Base-by-base conservation (phyloP, 495 filamentous ascomycete genomes). In the Cryomyces antarcticus region DNA sequence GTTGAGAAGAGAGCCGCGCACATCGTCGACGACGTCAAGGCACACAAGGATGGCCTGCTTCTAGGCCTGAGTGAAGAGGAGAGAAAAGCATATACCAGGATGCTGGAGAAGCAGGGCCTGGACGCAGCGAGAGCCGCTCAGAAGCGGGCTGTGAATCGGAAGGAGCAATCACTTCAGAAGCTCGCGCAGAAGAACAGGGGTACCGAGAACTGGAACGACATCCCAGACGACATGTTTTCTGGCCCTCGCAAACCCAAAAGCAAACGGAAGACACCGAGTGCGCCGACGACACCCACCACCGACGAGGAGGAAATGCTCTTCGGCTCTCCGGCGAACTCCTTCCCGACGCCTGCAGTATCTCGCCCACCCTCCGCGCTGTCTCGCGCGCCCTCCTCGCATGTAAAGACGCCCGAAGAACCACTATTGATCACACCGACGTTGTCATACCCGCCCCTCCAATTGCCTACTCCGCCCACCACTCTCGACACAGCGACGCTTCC, bases 1-100 rank as follows among this genome's bases (percentile, higher is more conserved):
- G 76, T 93, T 46, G 82, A 93, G 50, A 79, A 77, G 51, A 75
- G 71, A 51, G 70, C 75, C 51, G 86, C 71, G 44, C 85, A 79
- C 60, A 70, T 93, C 46, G 77, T 80, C 52, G 78, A 93, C 56
- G 85, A 92, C 58, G 62, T 65, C 27, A 60, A 65, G 28, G 73
- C 68, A 45, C 86, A 95, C 55, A 63, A 67, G 6, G 48, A 64
- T 12, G 70, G 65, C 38, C 69, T 89, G 49, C 17, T 24, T 24
- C 57, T 52, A 41, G 55, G 68, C 4, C 64, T 84, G 48, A 59
- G 69, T 49, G 66, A 67, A 31, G 55, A 63, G 42, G 70, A 75
- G 45, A 69, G 73, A 46, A 51, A 59, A 43, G 52, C 43, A 13
- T 62, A 40, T 41, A 13, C 52, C 39, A 28, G 46, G 41, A 39